phyloP scores from a whole-genome alignment of 345 rosid genomes.

The Populus nigra region DNA sequence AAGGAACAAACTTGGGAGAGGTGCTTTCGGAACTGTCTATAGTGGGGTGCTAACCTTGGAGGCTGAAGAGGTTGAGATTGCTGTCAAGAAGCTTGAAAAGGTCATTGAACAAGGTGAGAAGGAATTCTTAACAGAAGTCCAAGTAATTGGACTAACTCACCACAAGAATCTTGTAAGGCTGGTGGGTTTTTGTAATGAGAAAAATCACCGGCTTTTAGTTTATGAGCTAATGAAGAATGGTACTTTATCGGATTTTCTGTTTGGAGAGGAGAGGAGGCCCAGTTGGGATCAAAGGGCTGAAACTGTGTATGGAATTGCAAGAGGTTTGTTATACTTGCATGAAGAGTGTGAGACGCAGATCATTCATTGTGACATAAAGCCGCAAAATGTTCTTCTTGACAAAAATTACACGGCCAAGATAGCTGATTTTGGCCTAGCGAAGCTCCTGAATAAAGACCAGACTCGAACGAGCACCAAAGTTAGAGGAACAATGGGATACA shows the following conservation, averaged over 20 bases:
- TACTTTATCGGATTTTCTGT: conserved; percentile 32
- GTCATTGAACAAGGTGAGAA: conserved; percentile 31
- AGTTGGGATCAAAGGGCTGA: conserved; percentile 40
- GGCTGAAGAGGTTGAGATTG: conserved; percentile 32
- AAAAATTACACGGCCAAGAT: conserved; percentile 26
- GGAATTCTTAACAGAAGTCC: conserved; percentile 45
- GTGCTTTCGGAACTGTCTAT: conserved; percentile 44
- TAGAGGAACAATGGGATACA: conserved; percentile 46
- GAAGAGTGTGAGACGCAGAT: conserved; percentile 46
- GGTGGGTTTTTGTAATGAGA: conserved; percentile 40
- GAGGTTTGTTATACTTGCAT: conserved; percentile 45
- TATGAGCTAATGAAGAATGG: conserved; percentile 46
- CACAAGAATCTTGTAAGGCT: conserved; percentile 51
- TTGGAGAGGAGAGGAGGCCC: conserved; percentile 27
- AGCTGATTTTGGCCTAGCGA: conserved; percentile 45
- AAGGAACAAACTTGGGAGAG: conserved; percentile 41
- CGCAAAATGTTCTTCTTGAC: conserved; percentile 47
- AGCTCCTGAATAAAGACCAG: conserved; percentile 39
- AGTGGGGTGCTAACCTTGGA: conserved; percentile 24
- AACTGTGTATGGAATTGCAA: conserved; percentile 30
- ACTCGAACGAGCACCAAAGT: conserved; percentile 35
- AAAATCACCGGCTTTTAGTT: conserved; percentile 36
- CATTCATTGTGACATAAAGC: conserved; percentile 52
- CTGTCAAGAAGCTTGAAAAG: conserved; percentile 44
- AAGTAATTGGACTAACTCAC: conserved; percentile 40